Percentiles rank a stretch among this genome's conserved stretches.
Evolutionary conservation across 2,329 filamentous ascomycete species (phyloP).

Genomic region (Alternaria burnsii): DNA sequence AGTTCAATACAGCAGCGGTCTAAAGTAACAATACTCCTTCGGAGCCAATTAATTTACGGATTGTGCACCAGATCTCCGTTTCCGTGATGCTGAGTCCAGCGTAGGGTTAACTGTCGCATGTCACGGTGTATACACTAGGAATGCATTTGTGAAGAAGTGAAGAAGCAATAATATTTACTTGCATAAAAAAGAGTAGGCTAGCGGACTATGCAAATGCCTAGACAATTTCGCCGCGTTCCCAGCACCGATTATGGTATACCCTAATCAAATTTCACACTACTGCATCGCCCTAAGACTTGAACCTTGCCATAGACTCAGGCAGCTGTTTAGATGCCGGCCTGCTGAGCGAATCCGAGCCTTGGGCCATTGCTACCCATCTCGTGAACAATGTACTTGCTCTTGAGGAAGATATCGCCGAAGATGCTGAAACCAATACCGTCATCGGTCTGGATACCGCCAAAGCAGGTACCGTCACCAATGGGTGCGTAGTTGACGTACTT

Average conservation of each 20-base stretch:
- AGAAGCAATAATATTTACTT: not conserved
- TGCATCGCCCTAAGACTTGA: not conserved
- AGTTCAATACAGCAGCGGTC: not conserved
- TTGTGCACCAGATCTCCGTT: not conserved
- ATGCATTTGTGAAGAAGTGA: not conserved
- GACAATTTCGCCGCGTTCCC: not conserved
- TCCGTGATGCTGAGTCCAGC: not conserved
- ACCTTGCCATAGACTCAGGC: not conserved
- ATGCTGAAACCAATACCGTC: slow-evolving; percentile 69
- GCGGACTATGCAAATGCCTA: not conserved
- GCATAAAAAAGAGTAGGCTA: not conserved
- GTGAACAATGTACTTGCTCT: slow-evolving; percentile 76
- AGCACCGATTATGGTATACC: not conserved
- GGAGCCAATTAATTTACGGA: not conserved
- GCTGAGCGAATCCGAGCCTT: slow-evolving; percentile 56
- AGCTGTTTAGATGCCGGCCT: slow-evolving; percentile 38
- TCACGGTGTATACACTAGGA: not conserved
- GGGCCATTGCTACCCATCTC: slow-evolving; percentile 45
- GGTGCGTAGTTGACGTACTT: slow-evolving; percentile 64
- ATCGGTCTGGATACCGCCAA: slow-evolving; percentile 76
- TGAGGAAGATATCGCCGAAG: slow-evolving; percentile 81
- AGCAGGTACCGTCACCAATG: slow-evolving; percentile 64
- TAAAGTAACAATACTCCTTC: not conserved
- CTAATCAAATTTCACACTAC: not conserved
- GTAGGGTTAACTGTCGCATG: not conserved